A percentile compares a stretch with the other conserved stretches of the same genome.
phyloP scores from a whole-genome alignment of 768 basidiomycete genomes.

The Candolleomyces aberdarensis region DNA sequence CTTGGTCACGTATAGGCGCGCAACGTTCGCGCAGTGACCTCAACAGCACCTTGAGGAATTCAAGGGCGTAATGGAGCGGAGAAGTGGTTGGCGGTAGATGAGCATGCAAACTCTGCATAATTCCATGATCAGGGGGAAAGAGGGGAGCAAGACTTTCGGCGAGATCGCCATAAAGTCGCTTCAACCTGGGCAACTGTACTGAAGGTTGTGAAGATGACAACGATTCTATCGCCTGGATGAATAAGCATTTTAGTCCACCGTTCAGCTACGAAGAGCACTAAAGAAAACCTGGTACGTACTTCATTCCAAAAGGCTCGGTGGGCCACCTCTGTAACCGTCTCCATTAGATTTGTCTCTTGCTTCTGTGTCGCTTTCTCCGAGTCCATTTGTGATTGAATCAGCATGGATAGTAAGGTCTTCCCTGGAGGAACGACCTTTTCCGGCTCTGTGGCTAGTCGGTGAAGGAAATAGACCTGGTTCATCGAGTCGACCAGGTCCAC shows the following conservation, averaged over 20 bases:
- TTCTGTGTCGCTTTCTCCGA: slow-evolving; percentile 10
- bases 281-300: slow-evolving; percentile 35
- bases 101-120: slow-evolving; percentile 50
- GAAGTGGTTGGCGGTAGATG: slow-evolving; percentile 68
- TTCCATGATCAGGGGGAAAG: slow-evolving; percentile 51
- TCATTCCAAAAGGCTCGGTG: slow-evolving; percentile 75
- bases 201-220: slow-evolving; percentile 60
- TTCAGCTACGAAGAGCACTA: neutral
- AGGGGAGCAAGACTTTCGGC: slow-evolving; percentile 48
- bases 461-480: slow-evolving; percentile 63
- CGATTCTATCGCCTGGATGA: slow-evolving; percentile 46
- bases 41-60: slow-evolving; percentile 53
- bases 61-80: slow-evolving; percentile 56
- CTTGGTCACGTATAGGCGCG: slow-evolving; percentile 60
- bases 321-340: slow-evolving; percentile 49
- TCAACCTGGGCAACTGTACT: slow-evolving; percentile 56
- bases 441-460: slow-evolving; percentile 64
- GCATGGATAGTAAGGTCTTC: slow-evolving; percentile 68
- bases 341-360: slow-evolving; percentile 21
- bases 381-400: slow-evolving; percentile 33
- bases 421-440: slow-evolving; percentile 60
- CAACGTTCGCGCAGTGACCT: slow-evolving; percentile 54
- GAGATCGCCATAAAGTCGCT: slow-evolving; percentile 53
- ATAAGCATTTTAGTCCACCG: neutral
- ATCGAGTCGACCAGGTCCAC: slow-evolving; percentile 53